Conservation (phyloP, 1,284 basidiomycete species). For the Trichosporon inkin region DNA sequence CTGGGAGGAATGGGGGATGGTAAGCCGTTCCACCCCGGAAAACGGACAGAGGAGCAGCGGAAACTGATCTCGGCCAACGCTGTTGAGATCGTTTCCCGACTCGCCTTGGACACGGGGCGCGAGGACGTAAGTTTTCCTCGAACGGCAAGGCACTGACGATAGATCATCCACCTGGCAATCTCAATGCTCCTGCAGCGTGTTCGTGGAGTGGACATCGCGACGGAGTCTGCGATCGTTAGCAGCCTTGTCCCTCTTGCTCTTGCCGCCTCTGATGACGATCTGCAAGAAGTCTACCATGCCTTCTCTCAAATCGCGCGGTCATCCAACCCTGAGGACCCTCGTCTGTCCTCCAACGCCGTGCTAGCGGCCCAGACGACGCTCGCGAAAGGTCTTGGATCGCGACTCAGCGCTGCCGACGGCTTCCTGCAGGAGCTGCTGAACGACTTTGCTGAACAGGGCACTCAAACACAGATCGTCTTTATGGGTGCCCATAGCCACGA, state of each 20-base stretch:
- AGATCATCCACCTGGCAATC: constrained; percentile 78
- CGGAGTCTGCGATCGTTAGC: constrained; percentile 85
- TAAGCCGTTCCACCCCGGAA: constrained; percentile 12
- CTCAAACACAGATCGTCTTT: constrained; percentile 77
- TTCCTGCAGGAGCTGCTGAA: constrained; percentile 82
- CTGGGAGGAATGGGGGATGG: constrained; percentile 8
- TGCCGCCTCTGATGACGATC: constrained; percentile 68
- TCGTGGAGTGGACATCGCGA: constrained; percentile 72
- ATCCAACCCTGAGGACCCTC: constrained; percentile 75
- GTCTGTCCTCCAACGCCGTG: constrained; percentile 81
- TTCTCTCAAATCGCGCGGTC: constrained; percentile 83
- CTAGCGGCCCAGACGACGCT: constrained; percentile 82
- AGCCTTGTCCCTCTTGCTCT: constrained; percentile 87
- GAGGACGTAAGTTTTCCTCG: constrained; percentile 60
- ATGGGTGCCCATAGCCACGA: constrained; percentile 26
- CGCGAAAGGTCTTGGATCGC: constrained; percentile 65
- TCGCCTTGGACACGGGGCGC: constrained; percentile 74
- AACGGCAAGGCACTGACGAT: constrained; percentile 7
- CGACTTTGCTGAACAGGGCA: constrained; percentile 85
- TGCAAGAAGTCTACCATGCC: constrained; percentile 76
- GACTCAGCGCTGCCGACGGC: constrained; percentile 69
- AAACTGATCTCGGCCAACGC: constrained; percentile 81
- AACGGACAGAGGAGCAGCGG: constrained; percentile 72
- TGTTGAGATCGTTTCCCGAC: constrained; percentile 77
- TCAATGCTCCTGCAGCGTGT: constrained; percentile 90